Evolutionary conservation across 176 grass and related monocot genomes (phyloP).

Genomic region (Calamus simplicifolius): DNA sequence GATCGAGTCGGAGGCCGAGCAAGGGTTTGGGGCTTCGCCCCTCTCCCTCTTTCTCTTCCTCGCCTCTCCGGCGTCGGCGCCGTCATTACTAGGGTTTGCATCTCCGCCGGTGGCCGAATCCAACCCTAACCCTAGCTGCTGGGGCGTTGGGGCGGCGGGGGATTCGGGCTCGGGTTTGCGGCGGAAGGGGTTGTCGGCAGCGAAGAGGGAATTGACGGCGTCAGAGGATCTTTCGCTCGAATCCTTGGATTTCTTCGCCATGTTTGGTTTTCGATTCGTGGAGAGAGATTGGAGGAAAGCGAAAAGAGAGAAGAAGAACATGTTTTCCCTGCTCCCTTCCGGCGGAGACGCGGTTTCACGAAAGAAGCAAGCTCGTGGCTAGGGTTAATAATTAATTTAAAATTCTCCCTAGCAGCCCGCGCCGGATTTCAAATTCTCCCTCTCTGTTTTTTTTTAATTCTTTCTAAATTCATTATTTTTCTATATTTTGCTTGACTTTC

Average conservation of each 20-base stretch:
- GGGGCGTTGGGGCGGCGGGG: background rate
- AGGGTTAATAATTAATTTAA: no score
- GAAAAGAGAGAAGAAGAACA: no score
- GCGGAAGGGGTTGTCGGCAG: constrained; percentile 56
- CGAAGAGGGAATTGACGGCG: constrained; percentile 42
- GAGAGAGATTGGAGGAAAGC: no score
- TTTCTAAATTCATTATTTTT: no score
- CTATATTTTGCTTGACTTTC: no score
- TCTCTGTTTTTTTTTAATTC: no score
- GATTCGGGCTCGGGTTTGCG: constrained; percentile 24
- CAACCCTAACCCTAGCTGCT: background rate
- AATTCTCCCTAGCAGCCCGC: no score
- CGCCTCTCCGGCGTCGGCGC: background rate
- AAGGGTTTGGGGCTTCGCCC: background rate
- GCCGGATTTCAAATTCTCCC: no score
- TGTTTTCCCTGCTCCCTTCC: no score
- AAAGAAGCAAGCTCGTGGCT: no score
- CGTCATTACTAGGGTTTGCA: no score
- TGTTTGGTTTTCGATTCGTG: background rate
- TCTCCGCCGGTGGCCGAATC: background rate
- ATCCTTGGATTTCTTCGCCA: constrained; percentile 49
- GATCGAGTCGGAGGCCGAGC: constrained; percentile 3
- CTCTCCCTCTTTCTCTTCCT: constrained; percentile 9
- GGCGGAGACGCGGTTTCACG: no score
- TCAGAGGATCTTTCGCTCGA: constrained; percentile 3